Evolutionary conservation across 2,329 filamentous ascomycete species (phyloP).

Genomic region (Remersonia thermophila): DNA sequence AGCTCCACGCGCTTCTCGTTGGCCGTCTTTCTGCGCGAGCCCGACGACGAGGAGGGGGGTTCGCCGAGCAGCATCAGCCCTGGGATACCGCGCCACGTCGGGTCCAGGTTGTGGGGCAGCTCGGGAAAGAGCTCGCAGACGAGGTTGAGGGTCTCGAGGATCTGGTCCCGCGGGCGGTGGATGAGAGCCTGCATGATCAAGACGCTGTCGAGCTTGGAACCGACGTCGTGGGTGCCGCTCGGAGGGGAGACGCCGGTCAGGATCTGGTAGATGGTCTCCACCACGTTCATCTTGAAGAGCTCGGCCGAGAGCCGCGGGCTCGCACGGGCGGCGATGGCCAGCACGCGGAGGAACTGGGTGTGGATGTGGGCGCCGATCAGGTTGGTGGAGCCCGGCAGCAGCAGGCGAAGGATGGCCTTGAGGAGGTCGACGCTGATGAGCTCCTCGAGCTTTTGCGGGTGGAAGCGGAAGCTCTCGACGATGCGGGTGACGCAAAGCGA

Average conservation of each 20-base stretch:
- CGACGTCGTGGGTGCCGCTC: conserved; percentile 60
- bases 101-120: conserved; percentile 44
- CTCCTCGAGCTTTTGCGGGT: conserved; percentile 79
- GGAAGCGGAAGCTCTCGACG: conserved; percentile 91
- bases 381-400: conserved; percentile 90
- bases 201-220: conserved; percentile 84
- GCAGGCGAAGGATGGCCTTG: conserved; percentile 69
- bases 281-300: conserved; percentile 89
- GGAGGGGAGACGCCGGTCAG: conserved; percentile 91
- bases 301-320: conserved; percentile 81
- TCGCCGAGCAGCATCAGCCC: conserved; percentile 24
- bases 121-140: conserved; percentile 87
- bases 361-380: conserved; percentile 89
- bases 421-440: conserved; percentile 81
- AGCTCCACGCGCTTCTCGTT: conserved; percentile 76
- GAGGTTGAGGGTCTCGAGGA: conserved; percentile 93
- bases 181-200: conserved; percentile 98
- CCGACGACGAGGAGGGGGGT: conserved; percentile 27
- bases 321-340: conserved; percentile 80
- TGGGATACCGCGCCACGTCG: too few species aligned
- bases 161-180: conserved; percentile 86
- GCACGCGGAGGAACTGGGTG: conserved; percentile 85
- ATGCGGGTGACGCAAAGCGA: conserved; percentile 92
- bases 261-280: conserved; percentile 95
- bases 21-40: conserved; percentile 40